Evolutionary conservation across 2,329 filamentous ascomycete species (phyloP), one percentile per base, ranked within the genome.

Genomic region (Myotisia sp.): DNA sequence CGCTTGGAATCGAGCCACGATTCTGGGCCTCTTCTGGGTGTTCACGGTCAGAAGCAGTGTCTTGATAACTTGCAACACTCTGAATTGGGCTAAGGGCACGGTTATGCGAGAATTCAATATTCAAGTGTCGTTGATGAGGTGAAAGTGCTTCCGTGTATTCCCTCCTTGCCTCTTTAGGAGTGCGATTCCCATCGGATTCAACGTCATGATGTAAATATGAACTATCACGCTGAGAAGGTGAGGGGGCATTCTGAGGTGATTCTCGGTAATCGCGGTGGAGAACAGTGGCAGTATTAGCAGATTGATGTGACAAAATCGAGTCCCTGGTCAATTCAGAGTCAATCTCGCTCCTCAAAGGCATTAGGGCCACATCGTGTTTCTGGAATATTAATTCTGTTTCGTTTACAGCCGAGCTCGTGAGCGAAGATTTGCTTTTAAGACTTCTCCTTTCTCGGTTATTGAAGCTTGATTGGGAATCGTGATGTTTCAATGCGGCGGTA

Each of bases 271-370:
- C 29, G 24, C 69, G 70, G 29, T 70, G 75, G 48, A 67, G 77
- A 14, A 76, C 74, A 12, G 79, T 82, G 29, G 70, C 67, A 10
- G 81, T 78, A 33, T 75, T 65, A 43, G 83, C 82, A 0, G 81
- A 82, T 18, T 80, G 76, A 19, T 82, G 80, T 4, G 86, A 90
- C 12, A 90, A 60, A 35, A 95, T 82, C 0, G 87, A 94, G 10
- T 79, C 79, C 46, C 87, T 71, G 0, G 87, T 95, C 36, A 94
- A 58, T 33, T 94, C 86, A 0, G 87, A 92, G 26, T 80, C 74
- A 37, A 92, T 72, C 37, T 84, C 82, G 56, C 86, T 93, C 56
- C 80, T 78, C 42, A 93, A 68, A 2, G 87, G 87, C 78, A 94
- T 84, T 4, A 82, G 82, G 5, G 85, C 79, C 9, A 81, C 71